Conservation (phyloP, 2,329 filamentous ascomycete species). For the Aspergillus udagawae region DNA sequence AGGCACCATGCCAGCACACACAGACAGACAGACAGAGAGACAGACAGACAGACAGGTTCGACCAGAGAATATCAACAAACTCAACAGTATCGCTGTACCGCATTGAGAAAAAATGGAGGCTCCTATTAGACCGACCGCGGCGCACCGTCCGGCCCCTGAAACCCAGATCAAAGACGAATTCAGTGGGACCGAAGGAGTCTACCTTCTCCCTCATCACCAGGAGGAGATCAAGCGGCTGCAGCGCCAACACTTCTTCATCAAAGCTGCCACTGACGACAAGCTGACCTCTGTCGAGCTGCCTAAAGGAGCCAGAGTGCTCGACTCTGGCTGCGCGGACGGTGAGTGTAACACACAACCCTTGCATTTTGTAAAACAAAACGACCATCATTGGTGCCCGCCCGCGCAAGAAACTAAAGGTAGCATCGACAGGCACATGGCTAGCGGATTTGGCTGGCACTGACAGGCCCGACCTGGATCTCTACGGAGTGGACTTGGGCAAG, state of each 20-base stretch:
- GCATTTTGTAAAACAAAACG: neutral
- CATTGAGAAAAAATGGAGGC: neutral
- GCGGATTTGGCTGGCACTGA: conserved; percentile 1
- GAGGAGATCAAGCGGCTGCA: conserved; percentile 8
- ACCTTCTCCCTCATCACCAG: conserved; percentile 10
- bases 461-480: conserved; percentile 1
- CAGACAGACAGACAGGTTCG: neutral
- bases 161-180: neutral
- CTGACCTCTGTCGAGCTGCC: conserved; percentile 1
- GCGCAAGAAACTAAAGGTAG: neutral
- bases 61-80: neutral
- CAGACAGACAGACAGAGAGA: neutral
- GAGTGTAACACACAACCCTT: neutral
- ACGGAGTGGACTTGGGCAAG: conserved; percentile 9
- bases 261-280: conserved; percentile 5
- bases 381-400: neutral
- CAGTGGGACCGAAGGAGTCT: conserved; percentile 10
- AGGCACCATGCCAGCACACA: neutral
- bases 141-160: neutral
- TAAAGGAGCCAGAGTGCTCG: conserved; percentile 1
- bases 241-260: conserved; percentile 9
- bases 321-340: conserved; percentile 12
- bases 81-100: neutral
- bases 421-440: conserved; percentile 7
- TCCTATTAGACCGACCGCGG: neutral